Percentiles rank a stretch among this genome's conserved stretches.
These are phyloP conservation scores for Colletotrichum echinochloae DNA, from an alignment of 2,329 filamentous ascomycete species.

Conservation along the genomic window DNA sequence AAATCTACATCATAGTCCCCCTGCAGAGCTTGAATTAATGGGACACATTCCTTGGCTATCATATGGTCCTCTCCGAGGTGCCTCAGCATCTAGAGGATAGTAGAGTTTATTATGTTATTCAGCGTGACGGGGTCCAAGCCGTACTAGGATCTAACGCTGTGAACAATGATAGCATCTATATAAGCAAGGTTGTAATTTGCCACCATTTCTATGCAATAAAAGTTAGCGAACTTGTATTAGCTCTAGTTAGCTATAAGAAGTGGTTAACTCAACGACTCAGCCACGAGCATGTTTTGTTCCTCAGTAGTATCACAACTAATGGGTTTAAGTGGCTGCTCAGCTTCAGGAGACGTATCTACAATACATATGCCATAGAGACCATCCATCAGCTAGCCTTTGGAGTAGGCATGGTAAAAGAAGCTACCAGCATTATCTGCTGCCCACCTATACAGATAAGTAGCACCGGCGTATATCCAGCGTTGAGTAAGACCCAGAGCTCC, in stretches of 20 bases:
- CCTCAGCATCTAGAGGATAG: constrained; percentile 17
- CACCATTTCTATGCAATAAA: background rate
- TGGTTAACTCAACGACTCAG: constrained; percentile 19
- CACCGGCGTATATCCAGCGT: constrained; percentile 51
- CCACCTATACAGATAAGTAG: constrained; percentile 51
- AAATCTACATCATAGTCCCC: constrained; percentile 11
- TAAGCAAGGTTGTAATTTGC: constrained; percentile 22
- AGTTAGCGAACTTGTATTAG: constrained; percentile 38
- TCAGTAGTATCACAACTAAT: constrained; percentile 3
- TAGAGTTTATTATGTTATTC: constrained; percentile 12
- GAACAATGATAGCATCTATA: constrained; percentile 22
- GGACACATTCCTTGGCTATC: constrained; percentile 18
- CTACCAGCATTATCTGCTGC: constrained; percentile 33
- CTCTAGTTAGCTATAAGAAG: constrained; percentile 40
- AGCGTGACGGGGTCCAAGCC: background rate
- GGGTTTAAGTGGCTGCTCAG: background rate
- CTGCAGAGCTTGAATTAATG: constrained; percentile 10
- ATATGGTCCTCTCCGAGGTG: constrained; percentile 24
- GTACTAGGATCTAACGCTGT: background rate
- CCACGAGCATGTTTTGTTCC: background rate
- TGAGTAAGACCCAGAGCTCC: constrained; percentile 59
- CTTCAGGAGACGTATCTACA: background rate
- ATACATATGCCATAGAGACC: constrained; percentile 36
- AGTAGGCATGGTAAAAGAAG: constrained; percentile 35
- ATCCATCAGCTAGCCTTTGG: constrained; percentile 29